Percentiles rank a stretch among this genome's conserved stretches.
Conservation (phyloP, 345 rosid genomes). For the Clarkia xantiana region DNA sequence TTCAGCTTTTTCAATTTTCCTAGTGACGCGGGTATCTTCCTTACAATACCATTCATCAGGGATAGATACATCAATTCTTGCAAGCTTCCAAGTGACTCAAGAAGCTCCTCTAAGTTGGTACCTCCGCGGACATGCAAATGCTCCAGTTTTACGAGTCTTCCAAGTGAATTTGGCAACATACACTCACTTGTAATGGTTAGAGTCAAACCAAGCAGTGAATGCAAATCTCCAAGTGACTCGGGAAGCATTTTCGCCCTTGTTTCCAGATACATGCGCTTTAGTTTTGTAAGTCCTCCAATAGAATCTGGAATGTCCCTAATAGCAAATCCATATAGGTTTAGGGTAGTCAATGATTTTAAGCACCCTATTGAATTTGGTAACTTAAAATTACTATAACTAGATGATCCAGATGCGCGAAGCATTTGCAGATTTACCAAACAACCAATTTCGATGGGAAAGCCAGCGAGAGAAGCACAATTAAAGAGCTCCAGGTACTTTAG, state of each 20-base stretch:
- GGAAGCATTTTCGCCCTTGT: neutral
- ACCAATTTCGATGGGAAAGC: neutral
- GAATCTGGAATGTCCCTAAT: neutral
- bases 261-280: neutral
- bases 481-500: neutral
- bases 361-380: neutral
- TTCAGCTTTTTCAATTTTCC: too few relatives aligned
- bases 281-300: neutral
- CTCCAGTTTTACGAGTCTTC: neutral
- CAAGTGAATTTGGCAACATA: neutral
- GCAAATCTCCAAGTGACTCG: neutral
- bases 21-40: too few relatives aligned
- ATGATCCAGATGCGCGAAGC: too few relatives aligned
- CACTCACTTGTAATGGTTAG: neutral
- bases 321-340: neutral
- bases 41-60: too few relatives aligned
- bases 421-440: too few relatives aligned
- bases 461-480: neutral
- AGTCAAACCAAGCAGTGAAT: neutral
- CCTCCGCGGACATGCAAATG: neutral
- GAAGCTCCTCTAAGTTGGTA: too few relatives aligned
- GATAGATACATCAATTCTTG: too few relatives aligned
- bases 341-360: neutral
- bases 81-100: too few relatives aligned
- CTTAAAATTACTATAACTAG: neutral